Base-by-base conservation (phyloP, 2,329 filamentous ascomycete species). In the Diplodia scrobiculata region DNA sequence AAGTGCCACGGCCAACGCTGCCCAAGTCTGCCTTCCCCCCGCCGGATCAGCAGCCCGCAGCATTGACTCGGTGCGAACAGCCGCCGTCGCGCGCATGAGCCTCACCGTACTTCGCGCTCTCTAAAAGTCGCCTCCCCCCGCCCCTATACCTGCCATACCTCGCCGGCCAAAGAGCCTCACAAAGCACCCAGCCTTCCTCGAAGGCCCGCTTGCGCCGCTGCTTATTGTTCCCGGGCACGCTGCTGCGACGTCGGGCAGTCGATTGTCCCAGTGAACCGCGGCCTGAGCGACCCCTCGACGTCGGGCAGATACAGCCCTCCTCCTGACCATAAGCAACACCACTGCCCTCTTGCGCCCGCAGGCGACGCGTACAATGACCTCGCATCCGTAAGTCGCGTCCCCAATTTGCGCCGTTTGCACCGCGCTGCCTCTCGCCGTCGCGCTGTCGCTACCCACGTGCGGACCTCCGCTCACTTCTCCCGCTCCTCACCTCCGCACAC, bases 71-170 rank as follows among this genome's bases (percentile, higher is more conserved):
- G 60, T 53, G 58, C 60, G 47, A 63, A 53, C 60, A 53, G 47
- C 60, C 60, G 60, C 60, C 60, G 58, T 62, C 63, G 63, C 63
- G 63, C 63, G 63, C 63, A 65, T 65, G 63, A 65, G 63, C 63
- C 63, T 65, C 63, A 65, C 51, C 63, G 62, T 54, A 65, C 63
- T 65, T 65, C 63, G 47, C 63, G 36, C 51, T 65, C 51, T 65
- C 36, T 65, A 65, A 65, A 55, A 48, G 63, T 55, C 51, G 63
- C 63, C 63, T 55, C 63, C 52, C 63, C 63, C 52, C 63, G 63
- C 63, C 63, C 63, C 63, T 65, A 65, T 65, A 65, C 51, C 63
- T 53, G 51, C 34, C 25, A 52, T 41, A 48, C 50, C 63, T 55
- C 51, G 36, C 45, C n/a, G 41, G 58, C 58, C 27, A 48, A 29